Evolutionary conservation across 2,329 filamentous ascomycete species (phyloP).

Genomic region (Botryotinia narcissicola): DNA sequence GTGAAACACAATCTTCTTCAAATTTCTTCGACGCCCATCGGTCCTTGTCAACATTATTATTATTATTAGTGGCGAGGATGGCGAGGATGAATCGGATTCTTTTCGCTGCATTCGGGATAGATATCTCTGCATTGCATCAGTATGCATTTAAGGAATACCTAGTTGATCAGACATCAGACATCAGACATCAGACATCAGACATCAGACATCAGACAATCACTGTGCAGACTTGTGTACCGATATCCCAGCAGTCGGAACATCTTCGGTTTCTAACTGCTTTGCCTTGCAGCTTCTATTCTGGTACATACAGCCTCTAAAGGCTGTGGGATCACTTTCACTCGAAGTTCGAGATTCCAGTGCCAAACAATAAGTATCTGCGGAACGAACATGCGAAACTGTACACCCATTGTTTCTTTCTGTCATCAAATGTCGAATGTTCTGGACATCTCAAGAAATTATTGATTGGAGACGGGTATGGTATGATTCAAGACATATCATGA

Average conservation of each 20-base stretch:
- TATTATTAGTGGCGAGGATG: not conserved
- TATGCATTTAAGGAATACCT: not conserved
- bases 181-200: too few relatives aligned
- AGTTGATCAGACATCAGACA: not conserved
- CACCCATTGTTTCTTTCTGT: not conserved
- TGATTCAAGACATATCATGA: not conserved
- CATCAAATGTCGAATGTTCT: too few relatives aligned
- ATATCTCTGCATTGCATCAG: not conserved
- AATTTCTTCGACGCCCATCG: not conserved
- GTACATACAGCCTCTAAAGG: too few relatives aligned
- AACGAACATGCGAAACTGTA: not conserved
- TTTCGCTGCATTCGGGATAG: not conserved
- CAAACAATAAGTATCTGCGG: not conserved
- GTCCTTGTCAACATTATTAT: not conserved
- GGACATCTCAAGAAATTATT: not conserved
- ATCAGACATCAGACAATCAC: not conserved
- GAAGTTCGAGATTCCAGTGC: not conserved
- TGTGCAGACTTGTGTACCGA: not conserved
- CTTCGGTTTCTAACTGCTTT: not conserved
- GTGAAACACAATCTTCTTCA: not conserved
- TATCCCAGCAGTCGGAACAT: not conserved
- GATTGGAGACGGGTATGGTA: not conserved
- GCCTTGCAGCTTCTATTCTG: not conserved
- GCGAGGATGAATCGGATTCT: not conserved
- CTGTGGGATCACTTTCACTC: not conserved